phyloP scores from a whole-genome alignment of 257 asterid genomes.

The Solanum sejunctum region DNA sequence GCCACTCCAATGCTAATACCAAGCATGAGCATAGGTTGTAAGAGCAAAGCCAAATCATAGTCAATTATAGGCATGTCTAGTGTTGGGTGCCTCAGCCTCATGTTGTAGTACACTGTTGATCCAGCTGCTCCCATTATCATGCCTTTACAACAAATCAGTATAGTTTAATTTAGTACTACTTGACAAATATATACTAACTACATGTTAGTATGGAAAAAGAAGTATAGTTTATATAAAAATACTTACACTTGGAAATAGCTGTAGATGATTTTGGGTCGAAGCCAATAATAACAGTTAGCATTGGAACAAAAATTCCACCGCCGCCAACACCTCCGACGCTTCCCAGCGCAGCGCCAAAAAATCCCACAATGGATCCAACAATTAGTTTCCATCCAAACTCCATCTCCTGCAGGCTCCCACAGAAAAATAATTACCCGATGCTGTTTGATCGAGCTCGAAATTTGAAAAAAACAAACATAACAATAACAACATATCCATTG shows the following conservation, averaged over 20 bases:
- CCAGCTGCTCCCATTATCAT: constrained; percentile 36
- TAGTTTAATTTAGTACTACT: background rate
- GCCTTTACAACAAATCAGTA: background rate
- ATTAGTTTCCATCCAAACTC: constrained; percentile 21
- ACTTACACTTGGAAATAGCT: constrained; percentile 25
- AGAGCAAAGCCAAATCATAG: constrained; percentile 24
- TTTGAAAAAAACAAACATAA: too few relatives aligned
- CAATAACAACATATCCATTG: too few relatives aligned
- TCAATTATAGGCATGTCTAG: constrained; percentile 26
- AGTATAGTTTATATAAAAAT: background rate
- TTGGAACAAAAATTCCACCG: constrained; percentile 29
- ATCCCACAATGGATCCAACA: constrained; percentile 17
- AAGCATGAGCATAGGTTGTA: constrained; percentile 32
- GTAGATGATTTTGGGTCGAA: constrained; percentile 30
- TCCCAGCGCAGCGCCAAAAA: constrained; percentile 28
- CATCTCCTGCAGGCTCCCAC: constrained; percentile 13
- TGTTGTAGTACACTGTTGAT: constrained; percentile 25
- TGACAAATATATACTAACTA: background rate
- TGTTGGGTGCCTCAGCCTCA: constrained; percentile 25
- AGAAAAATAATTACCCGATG: background rate
- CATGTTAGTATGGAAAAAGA: background rate
- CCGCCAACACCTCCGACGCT: constrained; percentile 36
- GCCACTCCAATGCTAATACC: constrained; percentile 34
- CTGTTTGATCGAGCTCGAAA: too few relatives aligned
- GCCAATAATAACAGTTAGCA: constrained; percentile 23